phyloP scores from a whole-genome alignment of 129 eudicot species.

The Smallanthus sonchifolius region DNA sequence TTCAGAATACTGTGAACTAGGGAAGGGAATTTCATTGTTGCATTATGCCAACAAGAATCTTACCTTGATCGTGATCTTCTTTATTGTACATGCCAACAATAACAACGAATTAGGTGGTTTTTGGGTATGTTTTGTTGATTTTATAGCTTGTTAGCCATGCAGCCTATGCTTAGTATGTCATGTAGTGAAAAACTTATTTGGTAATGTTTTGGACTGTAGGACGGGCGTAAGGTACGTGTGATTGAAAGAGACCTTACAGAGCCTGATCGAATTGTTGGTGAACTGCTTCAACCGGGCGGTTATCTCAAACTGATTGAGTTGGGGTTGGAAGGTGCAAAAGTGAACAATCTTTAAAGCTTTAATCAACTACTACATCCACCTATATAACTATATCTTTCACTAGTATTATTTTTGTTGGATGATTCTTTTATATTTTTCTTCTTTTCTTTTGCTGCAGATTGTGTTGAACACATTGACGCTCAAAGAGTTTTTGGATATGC shows the following conservation, averaged over 20 bases:
- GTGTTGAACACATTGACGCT: conserved; percentile 80
- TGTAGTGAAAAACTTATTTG: conserved; percentile 4
- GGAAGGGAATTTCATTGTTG: conserved; percentile 15
- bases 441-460: conserved; percentile 37
- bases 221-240: conserved; percentile 66
- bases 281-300: conserved; percentile 80
- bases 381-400: neutral
- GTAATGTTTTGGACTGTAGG: conserved; percentile 37
- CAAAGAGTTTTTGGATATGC: conserved; percentile 88
- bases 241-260: conserved; percentile 72
- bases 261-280: conserved; percentile 86
- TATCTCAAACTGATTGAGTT: conserved; percentile 68
- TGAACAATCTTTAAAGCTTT: conserved; percentile 4
- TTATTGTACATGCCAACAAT: conserved; percentile 13
- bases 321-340: conserved; percentile 52
- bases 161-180: conserved; percentile 5
- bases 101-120: conserved; percentile 15
- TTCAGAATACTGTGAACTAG: neutral
- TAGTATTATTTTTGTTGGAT: conserved; percentile 5
- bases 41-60: conserved; percentile 23
- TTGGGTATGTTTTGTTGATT: neutral
- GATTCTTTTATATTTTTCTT: conserved; percentile 1
- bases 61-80: neutral
- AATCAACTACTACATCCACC: conserved; percentile 1
- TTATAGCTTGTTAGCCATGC: neutral